Conservation (phyloP, 495 filamentous ascomycete species). For the Hypoxylon intermedium region DNA sequence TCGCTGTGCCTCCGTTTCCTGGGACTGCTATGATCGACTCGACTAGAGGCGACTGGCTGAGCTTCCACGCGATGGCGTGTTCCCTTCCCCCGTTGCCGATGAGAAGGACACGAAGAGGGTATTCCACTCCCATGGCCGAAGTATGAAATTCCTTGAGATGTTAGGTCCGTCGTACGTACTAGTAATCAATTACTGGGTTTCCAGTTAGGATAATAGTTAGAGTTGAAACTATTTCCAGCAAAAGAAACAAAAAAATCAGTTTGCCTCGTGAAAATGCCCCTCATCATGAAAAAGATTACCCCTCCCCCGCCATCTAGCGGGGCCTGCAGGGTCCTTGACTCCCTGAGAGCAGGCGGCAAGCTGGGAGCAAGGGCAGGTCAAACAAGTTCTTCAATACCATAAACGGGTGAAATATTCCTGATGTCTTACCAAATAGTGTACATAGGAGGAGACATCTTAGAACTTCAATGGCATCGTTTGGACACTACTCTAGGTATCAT, state of each 20-base stretch:
- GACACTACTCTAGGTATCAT: too few species aligned
- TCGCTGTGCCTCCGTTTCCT: slow-evolving; percentile 90
- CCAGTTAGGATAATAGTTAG: background rate
- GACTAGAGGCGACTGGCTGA: slow-evolving; percentile 77
- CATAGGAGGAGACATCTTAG: too few species aligned
- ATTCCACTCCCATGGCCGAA: slow-evolving; percentile 34
- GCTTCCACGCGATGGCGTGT: slow-evolving; percentile 94
- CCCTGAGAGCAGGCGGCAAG: too few species aligned
- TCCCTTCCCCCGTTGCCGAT: slow-evolving; percentile 94
- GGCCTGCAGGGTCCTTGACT: background rate
- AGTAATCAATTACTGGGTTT: background rate
- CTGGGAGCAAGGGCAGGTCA: too few species aligned
- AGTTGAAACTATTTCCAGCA: slow-evolving; percentile 13
- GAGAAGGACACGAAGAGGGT: slow-evolving; percentile 70
- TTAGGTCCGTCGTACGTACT: slow-evolving; percentile 1
- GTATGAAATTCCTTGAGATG: background rate
- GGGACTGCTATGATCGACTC: slow-evolving; percentile 71
- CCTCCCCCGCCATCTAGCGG: slow-evolving; percentile 46
- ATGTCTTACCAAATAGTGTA: too few species aligned
- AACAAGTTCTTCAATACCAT: too few species aligned
- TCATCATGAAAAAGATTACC: slow-evolving; percentile 39
- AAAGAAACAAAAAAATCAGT: too few species aligned
- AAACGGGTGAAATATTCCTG: too few species aligned
- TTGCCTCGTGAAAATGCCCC: slow-evolving; percentile 31
- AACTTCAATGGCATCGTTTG: too few species aligned